phyloP scores from a whole-genome alignment of 225 moss, liverwort and hornwort species.

The Sphagnum tenellum region DNA sequence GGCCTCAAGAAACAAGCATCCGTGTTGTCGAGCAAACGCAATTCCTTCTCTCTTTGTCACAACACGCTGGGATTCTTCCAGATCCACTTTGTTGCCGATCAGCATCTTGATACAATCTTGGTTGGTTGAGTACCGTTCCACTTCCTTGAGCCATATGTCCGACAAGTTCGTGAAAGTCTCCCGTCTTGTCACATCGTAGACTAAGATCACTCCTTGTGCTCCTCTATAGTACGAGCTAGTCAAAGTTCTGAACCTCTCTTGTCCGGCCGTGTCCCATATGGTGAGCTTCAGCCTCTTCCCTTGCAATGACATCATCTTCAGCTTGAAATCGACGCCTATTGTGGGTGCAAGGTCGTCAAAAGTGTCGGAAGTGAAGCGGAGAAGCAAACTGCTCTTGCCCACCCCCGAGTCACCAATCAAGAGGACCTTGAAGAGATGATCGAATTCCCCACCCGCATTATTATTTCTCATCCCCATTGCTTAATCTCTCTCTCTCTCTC shows the following conservation, averaged over 20 bases:
- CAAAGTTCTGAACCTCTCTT: slow-evolving; percentile 86
- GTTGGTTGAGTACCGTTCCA: slow-evolving; percentile 80
- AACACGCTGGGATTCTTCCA: slow-evolving; percentile 71
- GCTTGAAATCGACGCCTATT: slow-evolving; percentile 97
- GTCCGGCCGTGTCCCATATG: slow-evolving; percentile 97
- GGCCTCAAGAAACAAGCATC: slow-evolving; percentile 89
- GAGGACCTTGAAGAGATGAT: slow-evolving; percentile 84
- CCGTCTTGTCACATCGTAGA: slow-evolving; percentile 83
- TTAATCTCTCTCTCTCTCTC: not conserved
- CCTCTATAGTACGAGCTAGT: slow-evolving; percentile 95
- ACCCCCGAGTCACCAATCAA: slow-evolving; percentile 88
- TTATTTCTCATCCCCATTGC: slow-evolving; percentile 3
- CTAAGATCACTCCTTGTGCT: slow-evolving; percentile 81
- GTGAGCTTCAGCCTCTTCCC: slow-evolving; percentile 87
- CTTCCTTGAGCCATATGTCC: slow-evolving; percentile 89
- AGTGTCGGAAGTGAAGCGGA: slow-evolving; percentile 85
- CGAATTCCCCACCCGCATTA: slow-evolving; percentile 36
- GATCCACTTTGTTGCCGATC: slow-evolving; percentile 87
- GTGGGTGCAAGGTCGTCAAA: slow-evolving; percentile 90
- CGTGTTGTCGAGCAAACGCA: slow-evolving; percentile 86
- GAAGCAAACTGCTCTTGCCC: slow-evolving; percentile 84
- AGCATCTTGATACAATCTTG: slow-evolving; percentile 92
- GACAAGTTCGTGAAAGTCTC: slow-evolving; percentile 88
- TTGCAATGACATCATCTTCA: slow-evolving; percentile 67
- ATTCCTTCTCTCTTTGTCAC: slow-evolving; percentile 95